These are phyloP conservation scores for Rhodotorula paludigena DNA, from an alignment of 768 basidiomycete species.

Conservation along the genomic window DNA sequence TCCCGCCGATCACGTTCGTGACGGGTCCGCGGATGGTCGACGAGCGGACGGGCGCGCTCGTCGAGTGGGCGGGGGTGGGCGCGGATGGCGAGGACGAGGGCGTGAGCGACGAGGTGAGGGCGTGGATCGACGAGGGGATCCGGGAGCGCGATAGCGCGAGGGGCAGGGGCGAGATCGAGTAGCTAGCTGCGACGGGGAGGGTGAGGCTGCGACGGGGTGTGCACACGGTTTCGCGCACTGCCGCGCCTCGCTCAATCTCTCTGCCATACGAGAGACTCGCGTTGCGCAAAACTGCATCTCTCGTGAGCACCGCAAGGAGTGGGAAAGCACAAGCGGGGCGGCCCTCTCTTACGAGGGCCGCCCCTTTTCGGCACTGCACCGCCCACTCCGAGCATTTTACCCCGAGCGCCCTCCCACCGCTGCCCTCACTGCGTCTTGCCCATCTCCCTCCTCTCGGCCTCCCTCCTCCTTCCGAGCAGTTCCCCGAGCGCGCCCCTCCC, in stretches of 20 bases:
- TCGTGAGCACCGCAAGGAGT: too few relatives aligned
- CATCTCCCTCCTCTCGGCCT: neutral
- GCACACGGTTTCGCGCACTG: too few relatives aligned
- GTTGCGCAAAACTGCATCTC: too few relatives aligned
- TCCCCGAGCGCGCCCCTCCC: conserved; percentile 32
- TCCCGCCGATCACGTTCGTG: conserved; percentile 17
- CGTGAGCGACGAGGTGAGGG: conserved; percentile 2
- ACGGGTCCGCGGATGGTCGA: conserved; percentile 22
- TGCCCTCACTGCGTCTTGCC: conserved; percentile 9
- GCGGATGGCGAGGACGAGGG: neutral
- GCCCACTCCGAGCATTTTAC: too few relatives aligned
- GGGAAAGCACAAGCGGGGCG: too few relatives aligned
- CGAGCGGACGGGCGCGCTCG: neutral
- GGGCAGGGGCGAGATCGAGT: conserved; percentile 3
- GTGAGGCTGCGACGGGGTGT: too few relatives aligned
- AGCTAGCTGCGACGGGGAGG: too few relatives aligned
- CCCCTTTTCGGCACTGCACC: too few relatives aligned
- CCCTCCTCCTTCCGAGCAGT: conserved; percentile 8
- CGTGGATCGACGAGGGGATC: conserved; percentile 14
- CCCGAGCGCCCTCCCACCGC: neutral
- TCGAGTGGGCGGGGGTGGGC: conserved; percentile 21
- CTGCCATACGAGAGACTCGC: too few relatives aligned
- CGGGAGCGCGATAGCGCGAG: conserved; percentile 7
- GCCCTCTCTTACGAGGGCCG: too few relatives aligned
- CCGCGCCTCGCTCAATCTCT: too few relatives aligned